Base-by-base conservation (phyloP, 352 stramenopile species). In the Phytophthora agathidicida region DNA sequence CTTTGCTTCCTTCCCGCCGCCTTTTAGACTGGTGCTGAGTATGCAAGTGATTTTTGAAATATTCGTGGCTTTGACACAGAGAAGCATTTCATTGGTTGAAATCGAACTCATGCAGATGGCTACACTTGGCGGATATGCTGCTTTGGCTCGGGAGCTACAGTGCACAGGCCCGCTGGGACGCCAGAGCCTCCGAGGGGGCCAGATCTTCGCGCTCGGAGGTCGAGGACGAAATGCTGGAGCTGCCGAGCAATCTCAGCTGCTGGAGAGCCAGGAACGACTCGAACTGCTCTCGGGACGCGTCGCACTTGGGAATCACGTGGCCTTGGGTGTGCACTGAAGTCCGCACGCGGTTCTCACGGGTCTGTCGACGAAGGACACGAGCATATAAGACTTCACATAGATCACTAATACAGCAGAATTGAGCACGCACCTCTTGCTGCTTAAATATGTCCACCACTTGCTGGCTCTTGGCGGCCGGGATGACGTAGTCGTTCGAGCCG, bases 401-500 rank as follows among this genome's bases (percentile, higher is more conserved):
- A 51, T 28, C 13, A 19, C 1, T 7, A 27, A 20, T 31, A 35
- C 22, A 39, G n/a, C n/a, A 16, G 17, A 39, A 1, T 31, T 23
- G 2, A 44, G 10, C 22, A 73, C 53, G 11, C 28, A 89, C 82
- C 77, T 88, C 54, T 14, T 70, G 58, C 5, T 74, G 43, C 31
- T 76, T 66, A 59, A 94, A 93, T 57, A 84, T 51, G 42, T 88
- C 72, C 38, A 83, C 82, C 31, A 94, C 73, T 56, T 80, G 57
- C 53, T 88, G 71, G 17, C 79, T 92, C 64, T 91, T 91, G 39
- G 65, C 53, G 13, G 85, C 71, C 5, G 83, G 79, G 36, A 94
- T 86, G 19, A 94, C 85, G 58, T 88, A 71, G 75, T 94, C 85
- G 59, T 93, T 94, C 14, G 75, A 71, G 47, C 85, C 85, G 44